Evolutionary conservation across 1,139 yeast genomes (phyloP), one percentile per base, ranked within the genome.

Genomic region (Nadsonia starkeyi-henricii): DNA sequence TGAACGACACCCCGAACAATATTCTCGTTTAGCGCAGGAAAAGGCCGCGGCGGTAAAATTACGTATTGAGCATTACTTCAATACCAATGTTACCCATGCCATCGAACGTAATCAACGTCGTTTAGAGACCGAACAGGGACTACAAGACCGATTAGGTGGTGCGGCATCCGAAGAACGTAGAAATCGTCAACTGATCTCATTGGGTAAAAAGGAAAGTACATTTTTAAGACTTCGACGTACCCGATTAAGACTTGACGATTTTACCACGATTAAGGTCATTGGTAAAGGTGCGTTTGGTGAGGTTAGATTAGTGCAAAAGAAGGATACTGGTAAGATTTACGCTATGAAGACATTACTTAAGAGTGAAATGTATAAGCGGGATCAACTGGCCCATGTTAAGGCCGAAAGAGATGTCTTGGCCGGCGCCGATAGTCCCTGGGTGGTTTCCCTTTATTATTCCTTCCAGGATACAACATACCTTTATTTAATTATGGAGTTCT

Each of bases 241-340:
- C 13, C 73, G 79, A 55, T 67, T 81, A 47, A 72, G 78, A 2
- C 69, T 80, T 43, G 81, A 76, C 45, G 88, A 80, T 61, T 80
- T 80, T 59, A 71, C 67, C 39, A 81, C 86, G 2, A 83, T 80
- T 52, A 80, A 80, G 61, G 86, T 80, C 41, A 80, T 80, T 56
- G 88, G 88, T 45, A 81, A 81, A 58, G 88, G 88, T 45, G 86
- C 86, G 1, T 81, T 81, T 63, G 88, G 88, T 43, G 88, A 80
- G 60, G 86, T 81, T 39, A 68, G 85, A 45, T 70, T 80, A 51
- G 88, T 80, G 18, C 88, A 80, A 58, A 81, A 80, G 66, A 71
- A 69, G 50, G 86, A 80, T 60, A 80, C 84, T 12, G 88, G 86
- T 45, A 80, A 81, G 62, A 80, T 80, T 23, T 80, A 80, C 62